These are phyloP conservation scores for Sequoia sempervirens DNA, from an alignment of 75 land plant species.

Conservation along the genomic window DNA sequence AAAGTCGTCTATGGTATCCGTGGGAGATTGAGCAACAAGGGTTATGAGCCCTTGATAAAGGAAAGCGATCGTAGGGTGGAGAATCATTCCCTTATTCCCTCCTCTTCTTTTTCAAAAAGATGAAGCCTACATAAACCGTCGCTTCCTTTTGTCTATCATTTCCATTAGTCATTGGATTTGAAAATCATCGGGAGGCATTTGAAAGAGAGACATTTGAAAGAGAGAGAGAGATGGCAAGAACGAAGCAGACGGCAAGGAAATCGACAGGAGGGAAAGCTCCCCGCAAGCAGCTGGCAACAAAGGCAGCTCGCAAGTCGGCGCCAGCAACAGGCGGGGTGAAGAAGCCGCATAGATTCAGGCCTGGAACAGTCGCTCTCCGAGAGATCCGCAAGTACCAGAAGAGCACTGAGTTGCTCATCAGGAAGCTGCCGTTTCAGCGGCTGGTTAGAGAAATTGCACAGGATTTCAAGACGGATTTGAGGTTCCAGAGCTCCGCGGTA, in stretches of 20 bases:
- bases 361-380: constrained; percentile 13
- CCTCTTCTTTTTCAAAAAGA: background rate
- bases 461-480: constrained; percentile 17
- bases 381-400: constrained; percentile 34
- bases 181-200: background rate
- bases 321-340: constrained; percentile 20
- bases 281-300: constrained; percentile 10
- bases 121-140: background rate
- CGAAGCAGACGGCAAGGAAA: constrained; percentile 19
- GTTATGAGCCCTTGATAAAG: background rate
- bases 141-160: background rate
- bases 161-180: too few species aligned
- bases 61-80: background rate
- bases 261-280: constrained; percentile 8
- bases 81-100: background rate
- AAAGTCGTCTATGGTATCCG: background rate
- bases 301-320: constrained; percentile 29
- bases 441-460: constrained; percentile 17
- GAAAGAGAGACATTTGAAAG: too few species aligned
- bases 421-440: constrained; percentile 33
- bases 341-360: constrained; percentile 30
- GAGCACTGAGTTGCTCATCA: constrained; percentile 31
- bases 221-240: constrained; percentile 10
- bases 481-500: constrained; percentile 23
- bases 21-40: background rate